A percentile compares a stretch with the other conserved stretches of the same genome.
Conservation (phyloP, 352 stramenopile species). For the Globisporangium canariense region DNA sequence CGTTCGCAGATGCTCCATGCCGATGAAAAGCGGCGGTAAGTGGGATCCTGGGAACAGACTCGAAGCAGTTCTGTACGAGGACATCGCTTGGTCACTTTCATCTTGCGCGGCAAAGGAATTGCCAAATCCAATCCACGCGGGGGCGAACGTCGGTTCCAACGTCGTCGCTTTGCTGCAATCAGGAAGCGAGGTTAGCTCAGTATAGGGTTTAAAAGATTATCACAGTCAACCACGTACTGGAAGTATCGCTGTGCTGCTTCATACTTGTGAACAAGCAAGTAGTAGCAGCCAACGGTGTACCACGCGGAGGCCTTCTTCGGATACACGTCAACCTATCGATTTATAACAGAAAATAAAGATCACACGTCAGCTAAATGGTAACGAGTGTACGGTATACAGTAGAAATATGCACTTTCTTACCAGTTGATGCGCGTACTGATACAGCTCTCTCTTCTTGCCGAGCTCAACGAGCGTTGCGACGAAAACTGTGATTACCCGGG, state of each 20-base stretch:
- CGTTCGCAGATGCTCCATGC: slow-evolving; percentile 97
- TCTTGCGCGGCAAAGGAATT: slow-evolving; percentile 96
- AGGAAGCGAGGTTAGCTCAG: background rate
- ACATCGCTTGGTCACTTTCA: slow-evolving; percentile 97
- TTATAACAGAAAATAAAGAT: background rate
- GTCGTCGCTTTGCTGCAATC: slow-evolving; percentile 84
- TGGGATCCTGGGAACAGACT: slow-evolving; percentile 93
- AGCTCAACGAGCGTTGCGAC: slow-evolving; percentile 91
- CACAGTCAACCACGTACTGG: slow-evolving; percentile 56
- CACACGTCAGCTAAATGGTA: background rate
- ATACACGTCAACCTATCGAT: slow-evolving; percentile 85
- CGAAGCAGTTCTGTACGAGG: slow-evolving; percentile 93
- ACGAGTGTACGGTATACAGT: background rate
- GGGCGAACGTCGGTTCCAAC: slow-evolving; percentile 89
- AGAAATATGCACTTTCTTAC: slow-evolving; percentile 26
- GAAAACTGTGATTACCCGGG: slow-evolving; percentile 75
- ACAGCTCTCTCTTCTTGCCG: slow-evolving; percentile 92
- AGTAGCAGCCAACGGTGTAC: slow-evolving; percentile 97
- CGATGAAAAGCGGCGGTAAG: slow-evolving; percentile 93
- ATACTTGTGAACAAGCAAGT: slow-evolving; percentile 92
- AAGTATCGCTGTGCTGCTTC: slow-evolving; percentile 96
- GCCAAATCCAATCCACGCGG: slow-evolving; percentile 96
- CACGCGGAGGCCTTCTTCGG: slow-evolving; percentile 92
- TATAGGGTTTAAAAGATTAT: background rate
- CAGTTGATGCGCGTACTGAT: slow-evolving; percentile 94